Conservation (phyloP, 345 rosid species). For the Pelargonium nanum region DNA sequence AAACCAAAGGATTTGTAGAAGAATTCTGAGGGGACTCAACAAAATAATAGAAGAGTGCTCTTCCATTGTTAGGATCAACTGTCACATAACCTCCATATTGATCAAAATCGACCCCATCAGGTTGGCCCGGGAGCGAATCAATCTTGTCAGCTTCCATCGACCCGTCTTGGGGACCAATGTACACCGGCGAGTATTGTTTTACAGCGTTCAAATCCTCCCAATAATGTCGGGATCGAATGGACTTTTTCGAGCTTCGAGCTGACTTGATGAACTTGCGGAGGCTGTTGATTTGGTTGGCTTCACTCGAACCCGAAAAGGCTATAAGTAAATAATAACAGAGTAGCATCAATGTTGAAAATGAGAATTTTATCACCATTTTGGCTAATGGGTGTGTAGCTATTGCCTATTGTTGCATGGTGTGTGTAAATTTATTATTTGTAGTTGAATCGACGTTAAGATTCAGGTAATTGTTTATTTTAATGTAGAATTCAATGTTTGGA, state of each 20-base stretch:
- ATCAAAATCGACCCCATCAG: constrained; percentile 25
- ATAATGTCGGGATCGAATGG: constrained; percentile 14
- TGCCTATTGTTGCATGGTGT: not conserved
- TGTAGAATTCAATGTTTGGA: too few species aligned
- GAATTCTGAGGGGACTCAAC: constrained; percentile 29
- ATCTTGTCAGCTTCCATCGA: constrained; percentile 22
- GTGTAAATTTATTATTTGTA: not conserved
- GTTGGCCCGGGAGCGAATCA: constrained; percentile 23
- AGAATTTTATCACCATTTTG: not conserved
- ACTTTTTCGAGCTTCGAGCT: constrained; percentile 15
- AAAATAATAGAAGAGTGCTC: constrained; percentile 31
- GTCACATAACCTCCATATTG: constrained; percentile 31
- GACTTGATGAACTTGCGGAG: constrained; percentile 23
- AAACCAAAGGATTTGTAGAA: constrained; percentile 30
- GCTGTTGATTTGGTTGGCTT: constrained; percentile 19
- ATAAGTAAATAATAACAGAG: constrained; percentile 2
- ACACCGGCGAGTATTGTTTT: constrained; percentile 2
- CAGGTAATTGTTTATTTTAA: not conserved
- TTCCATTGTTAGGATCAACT: constrained; percentile 21
- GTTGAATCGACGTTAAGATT: not conserved
- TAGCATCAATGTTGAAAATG: not conserved
- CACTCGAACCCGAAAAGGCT: constrained; percentile 13
- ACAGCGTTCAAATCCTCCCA: not conserved
- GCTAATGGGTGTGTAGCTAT: too few species aligned
- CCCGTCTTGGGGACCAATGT: constrained; percentile 21